A percentile compares a stretch with the other conserved stretches of the same genome.
Evolutionary conservation across 768 basidiomycete species (phyloP).

Genomic region (Suillus subaureus): DNA sequence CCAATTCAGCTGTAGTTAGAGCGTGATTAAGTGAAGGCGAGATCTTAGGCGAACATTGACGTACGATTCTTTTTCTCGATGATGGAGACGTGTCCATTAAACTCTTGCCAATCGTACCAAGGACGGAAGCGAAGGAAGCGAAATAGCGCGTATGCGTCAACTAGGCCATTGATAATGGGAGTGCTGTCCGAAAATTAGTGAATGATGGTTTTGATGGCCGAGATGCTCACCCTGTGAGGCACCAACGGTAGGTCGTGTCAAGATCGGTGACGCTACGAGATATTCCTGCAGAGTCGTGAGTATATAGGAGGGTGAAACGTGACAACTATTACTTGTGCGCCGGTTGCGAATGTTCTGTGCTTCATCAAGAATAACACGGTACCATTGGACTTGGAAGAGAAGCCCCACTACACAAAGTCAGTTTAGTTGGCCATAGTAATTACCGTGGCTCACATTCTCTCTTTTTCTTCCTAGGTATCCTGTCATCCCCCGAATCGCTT

Average conservation of each 20-base stretch:
- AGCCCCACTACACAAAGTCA: constrained; percentile 39
- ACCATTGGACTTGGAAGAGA: constrained; percentile 49
- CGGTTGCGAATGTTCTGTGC: constrained; percentile 50
- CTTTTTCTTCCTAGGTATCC: constrained; percentile 35
- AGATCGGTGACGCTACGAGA: constrained; percentile 60
- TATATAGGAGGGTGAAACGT: neutral
- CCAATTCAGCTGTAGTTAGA: constrained; percentile 45
- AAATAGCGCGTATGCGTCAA: constrained; percentile 51
- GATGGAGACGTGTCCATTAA: constrained; percentile 31
- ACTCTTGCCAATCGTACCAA: constrained; percentile 44
- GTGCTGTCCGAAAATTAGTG: constrained; percentile 40
- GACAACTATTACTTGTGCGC: constrained; percentile 42
- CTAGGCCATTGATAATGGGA: constrained; percentile 62
- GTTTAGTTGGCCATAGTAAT: constrained; percentile 28
- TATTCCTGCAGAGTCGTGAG: constrained; percentile 36
- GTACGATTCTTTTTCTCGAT: constrained; percentile 55
- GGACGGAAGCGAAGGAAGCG: constrained; percentile 44
- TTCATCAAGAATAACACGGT: constrained; percentile 57
- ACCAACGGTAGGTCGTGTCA: constrained; percentile 60
- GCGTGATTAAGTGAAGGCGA: constrained; percentile 2
- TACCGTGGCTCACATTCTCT: constrained; percentile 31
- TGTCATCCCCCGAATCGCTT: constrained; percentile 22
- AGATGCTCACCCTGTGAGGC: constrained; percentile 56
- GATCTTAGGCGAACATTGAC: constrained; percentile 18
- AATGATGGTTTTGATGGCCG: constrained; percentile 10